Percentiles rank a stretch among this genome's conserved stretches.
phyloP scores from a whole-genome alignment of 352 stramenopile genomes.

The Phytophthora sojae region DNA sequence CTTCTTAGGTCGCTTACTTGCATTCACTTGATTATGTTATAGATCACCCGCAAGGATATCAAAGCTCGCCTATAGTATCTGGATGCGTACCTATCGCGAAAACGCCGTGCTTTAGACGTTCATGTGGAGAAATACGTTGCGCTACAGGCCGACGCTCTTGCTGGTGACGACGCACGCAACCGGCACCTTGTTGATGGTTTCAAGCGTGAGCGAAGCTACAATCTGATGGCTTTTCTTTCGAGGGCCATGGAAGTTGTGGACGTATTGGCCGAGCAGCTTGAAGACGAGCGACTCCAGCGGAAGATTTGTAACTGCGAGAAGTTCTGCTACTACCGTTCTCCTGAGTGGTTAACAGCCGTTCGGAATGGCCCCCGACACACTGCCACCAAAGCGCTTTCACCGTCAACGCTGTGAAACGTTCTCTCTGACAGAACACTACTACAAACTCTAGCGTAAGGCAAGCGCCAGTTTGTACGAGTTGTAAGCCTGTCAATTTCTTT shows the following conservation, averaged over 20 bases:
- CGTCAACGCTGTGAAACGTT: not conserved
- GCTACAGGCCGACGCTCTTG: not conserved
- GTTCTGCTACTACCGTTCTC: not conserved
- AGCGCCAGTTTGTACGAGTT: too few species aligned
- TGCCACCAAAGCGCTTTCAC: not conserved
- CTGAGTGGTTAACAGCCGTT: not conserved
- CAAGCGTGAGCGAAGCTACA: too few species aligned
- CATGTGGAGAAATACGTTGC: not conserved
- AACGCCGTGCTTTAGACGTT: not conserved
- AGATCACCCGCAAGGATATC: not conserved
- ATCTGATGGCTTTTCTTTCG: not conserved
- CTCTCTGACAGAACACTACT: not conserved
- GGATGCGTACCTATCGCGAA: not conserved
- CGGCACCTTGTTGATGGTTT: too few species aligned
- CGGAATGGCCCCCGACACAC: not conserved
- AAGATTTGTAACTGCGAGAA: not conserved
- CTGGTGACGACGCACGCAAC: not conserved
- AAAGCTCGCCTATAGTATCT: not conserved
- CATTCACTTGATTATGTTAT: not conserved
- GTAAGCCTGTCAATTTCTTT: too few species aligned
- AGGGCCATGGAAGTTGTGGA: not conserved
- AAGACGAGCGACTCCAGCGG: not conserved
- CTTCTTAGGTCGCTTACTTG: not conserved
- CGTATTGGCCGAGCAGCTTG: not conserved
- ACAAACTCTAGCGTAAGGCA: not conserved